Conservation (phyloP, 169 alveolate genomes). For the Cystoisospora suis region DNA sequence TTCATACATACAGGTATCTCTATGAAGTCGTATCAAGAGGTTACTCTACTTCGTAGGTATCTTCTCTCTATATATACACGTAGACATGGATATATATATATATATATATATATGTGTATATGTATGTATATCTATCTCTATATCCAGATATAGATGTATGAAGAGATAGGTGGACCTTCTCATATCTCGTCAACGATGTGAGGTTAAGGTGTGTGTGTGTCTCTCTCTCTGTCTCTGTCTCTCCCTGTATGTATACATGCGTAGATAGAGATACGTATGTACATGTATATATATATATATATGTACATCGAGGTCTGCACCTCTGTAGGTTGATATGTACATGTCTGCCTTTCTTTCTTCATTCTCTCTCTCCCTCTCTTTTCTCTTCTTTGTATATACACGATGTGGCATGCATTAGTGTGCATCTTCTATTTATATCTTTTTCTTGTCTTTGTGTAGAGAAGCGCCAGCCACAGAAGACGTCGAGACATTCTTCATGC, state of each 20-base stretch:
- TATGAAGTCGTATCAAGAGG: no score
- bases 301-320: neutral
- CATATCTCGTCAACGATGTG: no score
- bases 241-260: neutral
- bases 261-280: neutral
- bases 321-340: neutral
- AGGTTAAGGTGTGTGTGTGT: no score
- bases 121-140: neutral
- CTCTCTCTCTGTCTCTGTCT: no score
- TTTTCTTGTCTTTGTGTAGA: neutral
- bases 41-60: no score
- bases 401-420: neutral
- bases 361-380: neutral
- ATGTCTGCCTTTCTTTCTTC: neutral
- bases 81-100: neutral
- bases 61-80: no score
- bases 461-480: neutral
- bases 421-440: neutral
- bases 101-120: neutral
- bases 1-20: no score
- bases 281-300: neutral
- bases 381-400: no score
- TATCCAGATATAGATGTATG: neutral
- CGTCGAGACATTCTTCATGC: conserved; percentile 9
- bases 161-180: neutral